Percentiles rank a stretch among this genome's conserved stretches.
These are phyloP conservation scores for Coemansia sp. DNA, from an alignment of 192 early-diverging fungal species.

Conservation along the genomic window DNA sequence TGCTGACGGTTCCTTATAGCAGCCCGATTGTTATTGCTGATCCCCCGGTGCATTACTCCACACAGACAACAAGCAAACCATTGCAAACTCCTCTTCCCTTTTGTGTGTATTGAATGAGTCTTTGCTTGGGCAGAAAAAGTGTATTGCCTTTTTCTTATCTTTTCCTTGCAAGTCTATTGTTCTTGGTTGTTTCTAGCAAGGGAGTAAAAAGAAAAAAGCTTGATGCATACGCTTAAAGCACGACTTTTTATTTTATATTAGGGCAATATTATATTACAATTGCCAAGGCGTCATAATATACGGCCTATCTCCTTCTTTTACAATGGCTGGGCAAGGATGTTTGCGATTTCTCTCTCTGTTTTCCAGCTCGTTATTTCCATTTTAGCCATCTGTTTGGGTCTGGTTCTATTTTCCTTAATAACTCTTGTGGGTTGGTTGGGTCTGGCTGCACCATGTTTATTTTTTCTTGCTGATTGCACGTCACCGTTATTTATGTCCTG, in stretches of 20 bases:
- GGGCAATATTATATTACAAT: conserved; percentile 7
- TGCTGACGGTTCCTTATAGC: not conserved
- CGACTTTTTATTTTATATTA: conserved; percentile 2
- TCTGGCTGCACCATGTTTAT: too few relatives aligned
- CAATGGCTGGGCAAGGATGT: not conserved
- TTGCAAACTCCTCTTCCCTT: too few relatives aligned
- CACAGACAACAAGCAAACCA: conserved; percentile 6
- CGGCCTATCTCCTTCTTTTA: not conserved
- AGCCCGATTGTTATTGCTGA: conserved; percentile 7
- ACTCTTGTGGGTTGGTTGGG: not conserved
- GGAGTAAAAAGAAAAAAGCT: not conserved
- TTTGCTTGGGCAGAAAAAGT: too few relatives aligned
- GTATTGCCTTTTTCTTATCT: not conserved
- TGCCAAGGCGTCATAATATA: conserved; percentile 2
- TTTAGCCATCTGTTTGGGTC: conserved; percentile 4
- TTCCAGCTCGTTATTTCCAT: not conserved
- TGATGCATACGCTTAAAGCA: not conserved
- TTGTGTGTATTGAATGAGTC: too few relatives aligned
- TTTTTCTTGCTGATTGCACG: not conserved
- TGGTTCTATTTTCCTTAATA: not conserved
- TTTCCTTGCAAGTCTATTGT: not conserved
- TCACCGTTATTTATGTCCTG: not conserved
- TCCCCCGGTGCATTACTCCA: conserved; percentile 8
- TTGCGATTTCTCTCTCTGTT: not conserved
- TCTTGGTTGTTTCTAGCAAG: not conserved